These are phyloP conservation scores for Pyrenochaeta sp. DNA, from an alignment of 2,329 filamentous ascomycete genomes.

Conservation along the genomic window DNA sequence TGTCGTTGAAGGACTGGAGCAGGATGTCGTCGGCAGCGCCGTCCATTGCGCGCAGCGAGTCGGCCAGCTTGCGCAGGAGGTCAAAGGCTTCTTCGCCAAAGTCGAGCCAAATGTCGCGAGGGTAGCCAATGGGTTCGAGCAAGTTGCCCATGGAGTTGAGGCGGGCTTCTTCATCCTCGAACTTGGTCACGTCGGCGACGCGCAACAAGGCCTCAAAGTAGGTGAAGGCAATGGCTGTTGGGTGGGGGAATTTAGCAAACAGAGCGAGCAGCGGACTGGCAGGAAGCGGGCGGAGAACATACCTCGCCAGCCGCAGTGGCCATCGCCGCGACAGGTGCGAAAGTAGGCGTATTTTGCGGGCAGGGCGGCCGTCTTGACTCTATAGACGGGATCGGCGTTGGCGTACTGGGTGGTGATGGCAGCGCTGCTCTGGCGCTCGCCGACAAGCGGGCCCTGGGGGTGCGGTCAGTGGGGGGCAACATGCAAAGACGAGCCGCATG, in stretches of 20 bases:
- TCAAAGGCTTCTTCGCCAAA: constrained; percentile 79
- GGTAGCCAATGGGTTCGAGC: constrained; percentile 74
- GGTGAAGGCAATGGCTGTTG: constrained; percentile 83
- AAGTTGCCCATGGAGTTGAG: constrained; percentile 75
- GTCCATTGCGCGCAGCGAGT: constrained; percentile 64
- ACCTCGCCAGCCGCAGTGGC: constrained; percentile 99
- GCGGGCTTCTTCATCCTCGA: constrained; percentile 76
- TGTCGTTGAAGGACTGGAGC: constrained; percentile 76
- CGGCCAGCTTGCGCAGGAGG: constrained; percentile 71
- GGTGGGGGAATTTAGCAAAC: constrained; percentile 39
- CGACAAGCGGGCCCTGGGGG: constrained; percentile 83
- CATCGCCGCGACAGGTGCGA: constrained; percentile 87
- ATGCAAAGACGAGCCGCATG: constrained; percentile 13
- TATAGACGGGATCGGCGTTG: constrained; percentile 83
- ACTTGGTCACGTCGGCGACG: constrained; percentile 68
- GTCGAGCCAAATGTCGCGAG: constrained; percentile 77
- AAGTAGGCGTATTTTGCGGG: constrained; percentile 87
- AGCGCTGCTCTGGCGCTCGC: constrained; percentile 77
- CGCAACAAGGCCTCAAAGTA: constrained; percentile 89
- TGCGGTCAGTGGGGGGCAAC: constrained; percentile 33
- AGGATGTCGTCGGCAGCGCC: constrained; percentile 63
- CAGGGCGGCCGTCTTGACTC: constrained; percentile 85
- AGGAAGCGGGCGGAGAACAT: constrained; percentile 50
- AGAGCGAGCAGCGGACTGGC: not conserved
- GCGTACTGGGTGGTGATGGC: constrained; percentile 86